Conservation (phyloP, 257 asterid species). For the Cynanchum wilfordii region DNA sequence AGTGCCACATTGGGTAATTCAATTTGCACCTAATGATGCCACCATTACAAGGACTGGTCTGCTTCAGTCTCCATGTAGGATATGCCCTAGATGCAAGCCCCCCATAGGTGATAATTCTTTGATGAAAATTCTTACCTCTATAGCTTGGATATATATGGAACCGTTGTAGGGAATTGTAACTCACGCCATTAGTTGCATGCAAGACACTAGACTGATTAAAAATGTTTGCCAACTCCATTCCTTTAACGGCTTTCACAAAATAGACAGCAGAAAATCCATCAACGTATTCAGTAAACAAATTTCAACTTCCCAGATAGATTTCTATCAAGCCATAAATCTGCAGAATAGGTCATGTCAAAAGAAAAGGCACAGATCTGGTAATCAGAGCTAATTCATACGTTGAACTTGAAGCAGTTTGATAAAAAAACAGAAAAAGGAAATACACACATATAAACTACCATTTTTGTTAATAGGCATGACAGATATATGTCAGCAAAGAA, state of each 20-base stretch:
- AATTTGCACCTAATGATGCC: neutral
- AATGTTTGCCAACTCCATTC: conserved; percentile 22
- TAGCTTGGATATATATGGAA: conserved; percentile 3
- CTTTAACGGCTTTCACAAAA: conserved; percentile 6
- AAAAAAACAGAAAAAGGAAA: neutral
- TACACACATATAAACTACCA: neutral
- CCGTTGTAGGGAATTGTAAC: neutral
- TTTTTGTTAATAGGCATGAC: neutral
- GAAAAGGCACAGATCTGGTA: neutral
- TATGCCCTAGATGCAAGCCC: conserved; percentile 8
- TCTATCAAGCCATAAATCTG: neutral
- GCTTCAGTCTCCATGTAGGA: conserved; percentile 13
- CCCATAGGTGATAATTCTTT: conserved; percentile 9
- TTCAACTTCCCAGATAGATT: neutral
- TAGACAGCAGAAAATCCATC: conserved; percentile 6
- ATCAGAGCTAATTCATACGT: neutral
- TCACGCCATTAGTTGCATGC: conserved; percentile 5
- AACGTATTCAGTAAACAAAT: neutral
- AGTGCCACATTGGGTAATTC: conserved; percentile 13
- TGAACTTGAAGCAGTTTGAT: neutral
- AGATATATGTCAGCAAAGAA: neutral
- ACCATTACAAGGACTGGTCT: conserved; percentile 2
- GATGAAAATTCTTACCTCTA: conserved; percentile 6
- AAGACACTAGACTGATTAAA: conserved; percentile 12
- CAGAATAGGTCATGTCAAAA: neutral